Evolutionary conservation across 2,329 filamentous ascomycete genomes (phyloP), one percentile per base, ranked within the genome.

Genomic region (Aspergillus calidoustus): DNA sequence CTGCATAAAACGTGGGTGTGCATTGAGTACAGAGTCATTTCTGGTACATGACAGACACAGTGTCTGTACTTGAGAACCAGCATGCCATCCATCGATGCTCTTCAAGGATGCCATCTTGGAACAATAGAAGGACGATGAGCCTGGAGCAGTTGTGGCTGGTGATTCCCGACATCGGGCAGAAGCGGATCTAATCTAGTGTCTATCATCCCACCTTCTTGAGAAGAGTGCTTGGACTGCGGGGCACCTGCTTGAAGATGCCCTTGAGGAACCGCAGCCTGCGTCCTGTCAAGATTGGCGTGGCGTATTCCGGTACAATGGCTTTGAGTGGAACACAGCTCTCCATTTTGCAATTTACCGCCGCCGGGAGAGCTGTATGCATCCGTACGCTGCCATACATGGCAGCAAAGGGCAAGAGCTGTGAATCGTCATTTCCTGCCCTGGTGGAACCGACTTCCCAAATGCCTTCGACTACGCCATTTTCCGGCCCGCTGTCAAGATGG

Each of bases 101-200:
- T 38, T 13, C 31, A 41, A 41, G 13, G 6, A 41, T 13, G 15
- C 34, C 15, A 41, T 15, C 15, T 3, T 34, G n/a, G n/a, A 19
- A 25, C 19, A 51, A n/a, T 17, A 25, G n/a, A 11, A 34, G 1
- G n/a, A 31, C 30, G 5, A 30, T 31, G 22, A 30, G n/a, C 51
- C 41, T 46, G n/a, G 49, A 52, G 30, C 34, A 41, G 34, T 15
- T 52, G 49, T 41, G 23, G 19, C 50, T 43, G 30, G n/a, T 53
- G 46, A 50, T 59, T 66, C 49, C 67, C 66, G 67, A 68, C 64
- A 68, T 70, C 67, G 67, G 68, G 63, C 61, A 34, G 64, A 51
- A 59, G 63, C 61, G 63, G 68, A 69, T 69, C 65, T 68, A 66
- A 65, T 68, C 65, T 62, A 62, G 57, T 53, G 57, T 63, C 53